These are phyloP conservation scores for Lasiosphaeria hispida DNA, from an alignment of 495 filamentous ascomycete species.

Conservation along the genomic window DNA sequence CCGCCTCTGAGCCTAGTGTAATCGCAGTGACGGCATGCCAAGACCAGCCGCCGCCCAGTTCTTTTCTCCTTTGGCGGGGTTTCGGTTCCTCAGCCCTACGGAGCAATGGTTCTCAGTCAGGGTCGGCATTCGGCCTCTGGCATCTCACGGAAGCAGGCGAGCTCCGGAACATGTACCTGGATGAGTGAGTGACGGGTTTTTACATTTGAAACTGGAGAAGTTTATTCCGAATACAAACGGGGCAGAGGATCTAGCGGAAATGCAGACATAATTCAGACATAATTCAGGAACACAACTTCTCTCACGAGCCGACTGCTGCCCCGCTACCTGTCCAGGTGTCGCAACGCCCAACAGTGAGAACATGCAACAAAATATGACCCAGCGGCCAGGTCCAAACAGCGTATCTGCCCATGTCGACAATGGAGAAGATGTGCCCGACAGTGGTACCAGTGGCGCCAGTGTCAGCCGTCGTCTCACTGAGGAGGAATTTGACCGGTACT, in stretches of 20 bases:
- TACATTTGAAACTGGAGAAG: not conserved
- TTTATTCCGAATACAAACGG: not conserved
- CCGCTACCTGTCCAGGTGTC: too few species aligned
- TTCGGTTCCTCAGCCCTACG: conserved; percentile 22
- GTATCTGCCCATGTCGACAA: not conserved
- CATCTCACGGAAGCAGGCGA: not conserved
- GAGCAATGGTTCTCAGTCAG: not conserved
- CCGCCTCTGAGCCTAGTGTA: conserved; percentile 15
- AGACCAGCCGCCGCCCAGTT: conserved; percentile 7
- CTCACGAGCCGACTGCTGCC: not conserved
- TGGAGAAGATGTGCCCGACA: not conserved
- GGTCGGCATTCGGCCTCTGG: not conserved
- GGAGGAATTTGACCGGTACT: conserved; percentile 61
- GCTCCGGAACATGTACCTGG: not conserved
- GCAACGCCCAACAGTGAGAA: not conserved
- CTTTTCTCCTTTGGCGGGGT: conserved; percentile 19
- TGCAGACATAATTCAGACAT: not conserved
- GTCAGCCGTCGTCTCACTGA: conserved; percentile 15
- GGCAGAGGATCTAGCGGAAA: not conserved
- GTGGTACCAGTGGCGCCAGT: not conserved
- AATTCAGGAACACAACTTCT: not conserved
- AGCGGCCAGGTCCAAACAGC: not conserved
- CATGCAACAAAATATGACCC: not conserved
- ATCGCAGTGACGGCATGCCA: not conserved
- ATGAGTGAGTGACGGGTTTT: not conserved